phyloP scores from a whole-genome alignment of 306 rosid species.

The Acacia acuminata region DNA sequence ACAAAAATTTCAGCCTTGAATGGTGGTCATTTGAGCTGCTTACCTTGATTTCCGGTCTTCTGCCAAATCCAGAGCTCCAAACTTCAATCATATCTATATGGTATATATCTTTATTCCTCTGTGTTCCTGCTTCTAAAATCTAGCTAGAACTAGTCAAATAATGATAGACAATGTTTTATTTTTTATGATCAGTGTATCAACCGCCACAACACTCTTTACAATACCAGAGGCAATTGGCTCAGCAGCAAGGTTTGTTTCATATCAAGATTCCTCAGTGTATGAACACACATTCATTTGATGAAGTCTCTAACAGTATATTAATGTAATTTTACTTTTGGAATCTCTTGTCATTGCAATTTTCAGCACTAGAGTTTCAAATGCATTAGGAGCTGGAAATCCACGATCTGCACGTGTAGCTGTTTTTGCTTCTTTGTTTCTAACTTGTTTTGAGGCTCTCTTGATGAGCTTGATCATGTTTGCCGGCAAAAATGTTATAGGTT shows the following conservation, averaged over 20 bases:
- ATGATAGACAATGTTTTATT: conserved; percentile 7
- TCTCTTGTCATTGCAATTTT: conserved; percentile 6
- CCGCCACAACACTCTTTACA: conserved; percentile 48
- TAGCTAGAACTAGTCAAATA: not conserved
- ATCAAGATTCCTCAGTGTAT: not conserved
- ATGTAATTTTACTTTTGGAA: not conserved
- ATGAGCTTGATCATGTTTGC: not conserved
- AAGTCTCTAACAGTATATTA: not conserved
- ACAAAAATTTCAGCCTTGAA: conserved; percentile 57
- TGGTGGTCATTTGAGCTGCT: conserved; percentile 88
- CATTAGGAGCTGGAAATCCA: not conserved
- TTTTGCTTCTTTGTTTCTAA: not conserved
- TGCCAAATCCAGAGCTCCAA: conserved; percentile 84
- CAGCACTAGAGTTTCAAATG: conserved; percentile 79
- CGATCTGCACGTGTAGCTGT: not conserved
- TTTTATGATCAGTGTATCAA: conserved; percentile 47
- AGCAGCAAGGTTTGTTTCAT: conserved; percentile 68
- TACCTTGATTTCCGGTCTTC: conserved; percentile 66
- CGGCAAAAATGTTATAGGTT: not conserved
- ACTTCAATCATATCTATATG: conserved; percentile 66
- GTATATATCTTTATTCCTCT: conserved; percentile 16
- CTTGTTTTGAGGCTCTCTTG: not conserved
- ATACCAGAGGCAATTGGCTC: conserved; percentile 76
- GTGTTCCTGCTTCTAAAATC: not conserved
- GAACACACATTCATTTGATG: not conserved